Evolutionary conservation across 371 early-diverging fungal genomes (phyloP).

Genomic region (Zychaea mexicana): DNA sequence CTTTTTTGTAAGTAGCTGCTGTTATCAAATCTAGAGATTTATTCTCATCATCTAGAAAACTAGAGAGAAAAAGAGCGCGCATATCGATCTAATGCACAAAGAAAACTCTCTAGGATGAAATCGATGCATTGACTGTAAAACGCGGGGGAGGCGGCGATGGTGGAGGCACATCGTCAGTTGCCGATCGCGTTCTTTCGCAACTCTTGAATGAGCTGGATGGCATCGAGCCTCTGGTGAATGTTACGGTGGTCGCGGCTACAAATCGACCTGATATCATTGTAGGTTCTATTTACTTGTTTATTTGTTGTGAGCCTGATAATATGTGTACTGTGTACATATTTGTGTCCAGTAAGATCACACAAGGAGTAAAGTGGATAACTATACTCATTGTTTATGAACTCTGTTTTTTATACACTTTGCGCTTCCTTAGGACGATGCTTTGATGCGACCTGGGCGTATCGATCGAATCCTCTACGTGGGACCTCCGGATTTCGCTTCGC

Average conservation of each 20-base stretch:
- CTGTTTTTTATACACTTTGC: too few relatives aligned
- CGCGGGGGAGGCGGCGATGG: conserved; percentile 68
- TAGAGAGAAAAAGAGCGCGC: background rate
- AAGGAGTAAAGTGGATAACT: too few relatives aligned
- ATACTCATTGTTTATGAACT: too few relatives aligned
- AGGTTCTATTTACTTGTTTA: conserved; percentile 12
- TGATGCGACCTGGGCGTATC: conserved; percentile 96
- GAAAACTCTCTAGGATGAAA: conserved; percentile 79
- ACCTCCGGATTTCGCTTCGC: conserved; percentile 81
- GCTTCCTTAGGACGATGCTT: conserved; percentile 90
- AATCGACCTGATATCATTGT: conserved; percentile 98
- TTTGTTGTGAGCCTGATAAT: background rate
- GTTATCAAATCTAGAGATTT: too few relatives aligned
- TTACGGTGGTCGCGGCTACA: conserved; percentile 98
- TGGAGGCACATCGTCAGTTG: conserved; percentile 69
- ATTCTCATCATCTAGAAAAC: too few relatives aligned
- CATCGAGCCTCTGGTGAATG: conserved; percentile 90
- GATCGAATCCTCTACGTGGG: conserved; percentile 94
- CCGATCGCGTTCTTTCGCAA: conserved; percentile 93
- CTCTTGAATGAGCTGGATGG: conserved; percentile 97
- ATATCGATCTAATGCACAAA: background rate
- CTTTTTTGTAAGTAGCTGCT: conserved; percentile 82
- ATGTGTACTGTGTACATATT: background rate
- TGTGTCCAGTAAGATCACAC: too few relatives aligned
- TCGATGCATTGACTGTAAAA: conserved; percentile 94